Base-by-base conservation (phyloP, 495 filamentous ascomycete species). In the Annulohypoxylon stygium region DNA sequence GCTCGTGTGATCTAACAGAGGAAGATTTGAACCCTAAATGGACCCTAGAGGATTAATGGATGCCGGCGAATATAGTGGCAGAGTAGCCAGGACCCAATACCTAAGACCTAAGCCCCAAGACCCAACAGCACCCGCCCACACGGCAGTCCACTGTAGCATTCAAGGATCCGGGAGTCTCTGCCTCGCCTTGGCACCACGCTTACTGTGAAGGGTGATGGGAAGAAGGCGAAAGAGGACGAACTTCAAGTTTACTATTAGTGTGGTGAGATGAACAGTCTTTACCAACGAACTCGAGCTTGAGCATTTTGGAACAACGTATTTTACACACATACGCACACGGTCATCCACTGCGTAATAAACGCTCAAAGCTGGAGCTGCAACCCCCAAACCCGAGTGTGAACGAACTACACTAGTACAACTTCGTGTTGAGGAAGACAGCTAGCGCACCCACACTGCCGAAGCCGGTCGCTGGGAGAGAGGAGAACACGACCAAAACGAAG, bases 151-250 rank as follows among this genome's bases (percentile, higher is more conserved):
- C 34, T 66, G 72, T 75, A 36, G 58, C 48, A 70, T 74, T 63
- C 55, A 45, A 74, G 59, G 67, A 67, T 69, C 53, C 65, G 61
- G 65, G 33, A 75, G 55, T 34, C 60, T 69, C 43, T 75, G 69
- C 73, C 73, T 75, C 39, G 69, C 47, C 73, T 75, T 75, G 69
- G 73, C 73, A 72, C n/a, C 60, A 72, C 73, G 73, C 69, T 75
- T 72, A 75, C 72, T 75, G 60, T 65, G 67, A 75, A 74, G 63
- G 51, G 51, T 63, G 60, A 39, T 69, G 63, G 12, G 51, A 58
- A 45, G 14, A 9, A 54, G 39, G 26, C 30, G 30, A 30, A 30
- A 30, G 30, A 30, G 30, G 30, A 30, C 30, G 30, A 30, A 30
- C 30, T 30, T 30, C 30, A 30, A 6, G 5, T 30, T 30, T 6